Conservation (phyloP, 1,284 basidiomycete genomes). For the Neolentinus lepideus region DNA sequence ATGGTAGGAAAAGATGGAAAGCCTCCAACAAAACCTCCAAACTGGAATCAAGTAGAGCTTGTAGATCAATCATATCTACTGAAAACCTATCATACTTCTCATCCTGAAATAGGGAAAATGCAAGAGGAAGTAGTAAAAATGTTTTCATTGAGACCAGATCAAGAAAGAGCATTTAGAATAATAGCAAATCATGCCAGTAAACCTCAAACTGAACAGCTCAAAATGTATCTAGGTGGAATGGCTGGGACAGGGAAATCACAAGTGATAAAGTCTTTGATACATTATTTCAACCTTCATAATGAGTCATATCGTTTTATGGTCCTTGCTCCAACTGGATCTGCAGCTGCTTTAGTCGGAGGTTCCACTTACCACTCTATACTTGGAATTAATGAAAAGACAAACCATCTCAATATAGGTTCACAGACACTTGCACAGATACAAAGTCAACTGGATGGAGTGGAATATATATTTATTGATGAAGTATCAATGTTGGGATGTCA, state of each 20-base stretch:
- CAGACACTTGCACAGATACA: background rate
- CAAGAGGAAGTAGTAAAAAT: background rate
- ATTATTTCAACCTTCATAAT: constrained; percentile 19
- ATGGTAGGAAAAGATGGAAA: background rate
- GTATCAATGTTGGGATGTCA: constrained; percentile 13
- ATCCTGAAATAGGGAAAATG: background rate
- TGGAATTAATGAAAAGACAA: constrained; percentile 13
- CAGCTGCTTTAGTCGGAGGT: constrained; percentile 27
- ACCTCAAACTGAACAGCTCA: constrained; percentile 13
- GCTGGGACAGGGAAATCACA: constrained; percentile 34
- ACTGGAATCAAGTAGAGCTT: background rate
- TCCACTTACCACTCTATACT: constrained; percentile 31
- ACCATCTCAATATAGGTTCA: background rate
- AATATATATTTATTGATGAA: constrained; percentile 24
- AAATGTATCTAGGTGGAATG: constrained; percentile 31
- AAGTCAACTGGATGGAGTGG: constrained; percentile 13
- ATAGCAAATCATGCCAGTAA: constrained; percentile 22
- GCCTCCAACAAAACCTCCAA: background rate
- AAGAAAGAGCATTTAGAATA: constrained; percentile 25
- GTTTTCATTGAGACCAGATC: constrained; percentile 21
- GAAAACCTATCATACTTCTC: background rate
- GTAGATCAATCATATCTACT: background rate
- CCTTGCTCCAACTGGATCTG: constrained; percentile 29
- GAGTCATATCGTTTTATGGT: constrained; percentile 20
- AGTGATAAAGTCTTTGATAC: constrained; percentile 27